Evolutionary conservation across 371 early-diverging fungal species (phyloP).

Genomic region (Mucor mucedo): DNA sequence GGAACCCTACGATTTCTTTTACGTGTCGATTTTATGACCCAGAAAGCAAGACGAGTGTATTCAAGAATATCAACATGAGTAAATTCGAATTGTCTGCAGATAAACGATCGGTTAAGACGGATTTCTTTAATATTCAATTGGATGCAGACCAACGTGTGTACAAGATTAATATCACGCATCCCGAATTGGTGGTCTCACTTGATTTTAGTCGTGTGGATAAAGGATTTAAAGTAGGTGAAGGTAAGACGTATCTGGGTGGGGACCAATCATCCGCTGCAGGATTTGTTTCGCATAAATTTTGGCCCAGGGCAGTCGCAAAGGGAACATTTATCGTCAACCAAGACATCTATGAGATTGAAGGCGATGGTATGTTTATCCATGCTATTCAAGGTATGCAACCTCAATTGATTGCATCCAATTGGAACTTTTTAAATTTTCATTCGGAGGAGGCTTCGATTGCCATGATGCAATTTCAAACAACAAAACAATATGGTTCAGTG

Average conservation of each 20-base stretch:
- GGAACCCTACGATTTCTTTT: constrained; percentile 75
- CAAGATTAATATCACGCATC: constrained; percentile 62
- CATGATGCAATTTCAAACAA: constrained; percentile 84
- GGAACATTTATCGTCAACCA: constrained; percentile 80
- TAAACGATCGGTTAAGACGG: constrained; percentile 73
- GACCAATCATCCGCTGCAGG: constrained; percentile 52
- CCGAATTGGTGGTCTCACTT: constrained; percentile 69
- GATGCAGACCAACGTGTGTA: constrained; percentile 56
- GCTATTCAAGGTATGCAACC: constrained; percentile 88
- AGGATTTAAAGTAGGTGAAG: constrained; percentile 85
- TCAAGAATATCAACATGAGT: constrained; percentile 75
- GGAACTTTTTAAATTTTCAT: constrained; percentile 83
- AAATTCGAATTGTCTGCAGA: constrained; percentile 71
- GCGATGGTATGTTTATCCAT: constrained; percentile 82
- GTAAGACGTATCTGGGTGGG: constrained; percentile 74
- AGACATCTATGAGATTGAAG: constrained; percentile 63
- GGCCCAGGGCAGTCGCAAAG: constrained; percentile 74
- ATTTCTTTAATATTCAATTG: constrained; percentile 67
- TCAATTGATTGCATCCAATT: constrained; percentile 81
- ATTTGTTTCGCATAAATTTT: constrained; percentile 79
- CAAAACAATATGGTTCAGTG: constrained; percentile 72
- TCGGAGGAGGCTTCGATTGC: constrained; percentile 63
- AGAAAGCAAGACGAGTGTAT: constrained; percentile 62
- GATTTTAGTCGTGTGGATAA: constrained; percentile 69
- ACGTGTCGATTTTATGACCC: constrained; percentile 78